Evolutionary conservation across 139 green algal genomes (phyloP), one percentile per base, ranked within the genome.

Genomic region (Chlorella sorokiniana): DNA sequence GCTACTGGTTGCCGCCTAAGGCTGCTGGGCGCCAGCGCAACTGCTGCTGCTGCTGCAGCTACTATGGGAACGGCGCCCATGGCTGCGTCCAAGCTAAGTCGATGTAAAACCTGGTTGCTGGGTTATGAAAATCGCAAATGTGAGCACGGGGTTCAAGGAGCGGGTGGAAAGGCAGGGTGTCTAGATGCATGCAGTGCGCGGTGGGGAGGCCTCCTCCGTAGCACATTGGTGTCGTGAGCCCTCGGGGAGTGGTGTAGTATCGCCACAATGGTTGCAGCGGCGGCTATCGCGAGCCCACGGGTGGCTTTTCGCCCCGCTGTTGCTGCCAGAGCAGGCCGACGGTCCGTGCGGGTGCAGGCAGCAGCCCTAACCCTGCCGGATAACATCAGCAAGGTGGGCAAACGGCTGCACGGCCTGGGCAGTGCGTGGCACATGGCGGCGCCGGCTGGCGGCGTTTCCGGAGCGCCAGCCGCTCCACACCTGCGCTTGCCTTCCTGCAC

Each of bases 361-460:
- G 33, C 63, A 3, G 62, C 63, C 5, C 0, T 82, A 22, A 25
- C 23, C 20, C 44, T 82, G 44, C 76, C 76, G 1, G 63, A 74
- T 10, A 75, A 29, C 76, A 59, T 82, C 33, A 82, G 27, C 62
- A 82, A 82, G 76, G 76, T 54, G 27, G 1, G 61, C 23, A 29
- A 63, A n/a, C 45, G 2, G 45, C 1, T 61, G 42, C 42, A 52
- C 16, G 18, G 27, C 10, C 37, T 51, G 22, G 35, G 18, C 2
- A 16, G 25, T 6, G 62, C 29, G n/a, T n/a, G n/a, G n/a, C n/a
- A n/a, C n/a, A n/a, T 42, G n/a, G 62, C 62, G 31, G 31, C 31
- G 62, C 14, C 31, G 62, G 62, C n/a, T 35, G 14, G 62, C 62
- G 62, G 31, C 31, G 62, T 16, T 4, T 6, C 20, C 62, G 62